phyloP scores from a whole-genome alignment of 345 rosid species.

The Tarenaya hassleriana region DNA sequence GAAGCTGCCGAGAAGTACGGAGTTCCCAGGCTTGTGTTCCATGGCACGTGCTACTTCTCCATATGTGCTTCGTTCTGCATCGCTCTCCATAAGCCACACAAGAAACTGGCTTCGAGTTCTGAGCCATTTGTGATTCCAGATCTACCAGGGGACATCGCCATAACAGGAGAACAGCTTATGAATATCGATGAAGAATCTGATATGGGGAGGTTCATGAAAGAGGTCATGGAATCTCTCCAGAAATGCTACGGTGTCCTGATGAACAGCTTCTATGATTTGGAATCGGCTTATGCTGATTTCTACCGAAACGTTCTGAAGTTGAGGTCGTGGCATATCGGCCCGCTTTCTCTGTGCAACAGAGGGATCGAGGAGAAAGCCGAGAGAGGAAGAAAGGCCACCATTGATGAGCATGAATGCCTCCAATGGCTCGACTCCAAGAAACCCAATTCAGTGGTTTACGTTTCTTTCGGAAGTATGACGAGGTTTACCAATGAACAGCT shows the following conservation, averaged over 20 bases:
- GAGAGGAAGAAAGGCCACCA: constrained; percentile 22
- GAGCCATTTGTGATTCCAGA: constrained; percentile 35
- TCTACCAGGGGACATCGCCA: constrained; percentile 35
- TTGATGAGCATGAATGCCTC: constrained; percentile 23
- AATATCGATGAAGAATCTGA: not conserved
- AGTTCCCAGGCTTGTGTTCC: constrained; percentile 48
- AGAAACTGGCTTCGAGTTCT: constrained; percentile 23
- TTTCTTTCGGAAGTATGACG: constrained; percentile 37
- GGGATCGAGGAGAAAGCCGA: constrained; percentile 26
- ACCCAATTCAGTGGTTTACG: constrained; percentile 38
- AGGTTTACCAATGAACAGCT: constrained; percentile 19
- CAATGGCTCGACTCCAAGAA: constrained; percentile 41
- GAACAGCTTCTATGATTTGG: constrained; percentile 74
- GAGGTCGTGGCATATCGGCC: constrained; percentile 48
- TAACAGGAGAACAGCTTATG: constrained; percentile 31
- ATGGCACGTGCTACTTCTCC: constrained; percentile 43
- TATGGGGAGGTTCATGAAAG: constrained; percentile 20
- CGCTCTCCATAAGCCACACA: constrained; percentile 29
- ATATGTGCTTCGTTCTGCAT: constrained; percentile 23
- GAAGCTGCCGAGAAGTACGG: constrained; percentile 35
- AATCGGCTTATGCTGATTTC: constrained; percentile 42
- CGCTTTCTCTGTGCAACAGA: constrained; percentile 29
- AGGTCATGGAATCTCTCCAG: constrained; percentile 28
- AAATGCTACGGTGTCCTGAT: constrained; percentile 52
- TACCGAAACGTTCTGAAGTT: constrained; percentile 31